Evolutionary conservation across 2,329 filamentous ascomycete genomes (phyloP).

Genomic region (Dactylella cylindrospora): DNA sequence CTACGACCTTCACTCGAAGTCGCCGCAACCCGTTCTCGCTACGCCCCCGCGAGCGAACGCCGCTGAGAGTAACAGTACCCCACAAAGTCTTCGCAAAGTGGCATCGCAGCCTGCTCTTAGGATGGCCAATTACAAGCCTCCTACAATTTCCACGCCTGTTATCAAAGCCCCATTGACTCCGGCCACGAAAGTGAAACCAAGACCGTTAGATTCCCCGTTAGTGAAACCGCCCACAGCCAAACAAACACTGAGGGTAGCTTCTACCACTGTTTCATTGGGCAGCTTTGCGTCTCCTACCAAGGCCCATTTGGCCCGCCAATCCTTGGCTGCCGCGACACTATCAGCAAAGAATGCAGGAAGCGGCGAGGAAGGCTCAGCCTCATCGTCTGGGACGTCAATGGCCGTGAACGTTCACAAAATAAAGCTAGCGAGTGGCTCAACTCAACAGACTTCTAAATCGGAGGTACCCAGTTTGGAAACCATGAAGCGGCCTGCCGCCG

Average conservation of each 20-base stretch:
- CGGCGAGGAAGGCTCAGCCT: neutral
- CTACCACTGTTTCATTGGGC: neutral
- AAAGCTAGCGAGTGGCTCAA: too few relatives aligned
- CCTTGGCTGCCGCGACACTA: constrained; percentile 1
- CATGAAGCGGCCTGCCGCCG: neutral
- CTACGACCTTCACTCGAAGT: too few relatives aligned
- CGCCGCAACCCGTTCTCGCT: too few relatives aligned
- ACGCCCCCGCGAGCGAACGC: too few relatives aligned
- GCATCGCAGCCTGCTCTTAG: too few relatives aligned
- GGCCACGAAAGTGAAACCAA: neutral
- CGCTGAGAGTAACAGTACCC: too few relatives aligned
- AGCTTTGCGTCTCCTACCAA: constrained; percentile 32
- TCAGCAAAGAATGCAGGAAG: too few relatives aligned
- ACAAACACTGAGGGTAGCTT: neutral
- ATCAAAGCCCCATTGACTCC: constrained; percentile 14
- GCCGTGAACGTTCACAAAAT: constrained; percentile 10
- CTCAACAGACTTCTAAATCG: too few relatives aligned
- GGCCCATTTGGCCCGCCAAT: constrained; percentile 15
- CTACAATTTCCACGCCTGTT: too few relatives aligned
- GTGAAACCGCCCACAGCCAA: constrained; percentile 12
- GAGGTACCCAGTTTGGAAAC: too few relatives aligned
- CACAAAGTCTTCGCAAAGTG: too few relatives aligned
- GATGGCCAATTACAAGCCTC: too few relatives aligned
- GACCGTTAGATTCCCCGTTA: constrained; percentile 14
- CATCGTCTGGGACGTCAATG: constrained; percentile 4